A percentile compares a stretch with the other conserved stretches of the same genome.
Evolutionary conservation across 164 flowering plant genomes (phyloP).

Genomic region (Paratinospora sagittata): DNA sequence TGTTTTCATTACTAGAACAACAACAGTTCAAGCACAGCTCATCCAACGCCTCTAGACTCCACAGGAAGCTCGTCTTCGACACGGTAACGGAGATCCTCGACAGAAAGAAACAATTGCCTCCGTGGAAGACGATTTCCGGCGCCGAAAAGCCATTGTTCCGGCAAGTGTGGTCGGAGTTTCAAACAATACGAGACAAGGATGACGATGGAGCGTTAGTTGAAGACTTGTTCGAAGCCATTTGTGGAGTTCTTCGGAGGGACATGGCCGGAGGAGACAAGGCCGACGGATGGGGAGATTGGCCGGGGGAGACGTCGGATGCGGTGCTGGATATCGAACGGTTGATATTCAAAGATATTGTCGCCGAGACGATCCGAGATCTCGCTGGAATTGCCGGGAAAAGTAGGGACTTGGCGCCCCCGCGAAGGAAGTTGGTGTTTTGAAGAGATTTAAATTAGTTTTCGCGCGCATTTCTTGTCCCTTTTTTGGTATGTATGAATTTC

Average conservation of each 20-base stretch:
- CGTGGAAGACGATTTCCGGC: constrained; percentile 46
- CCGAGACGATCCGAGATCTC: constrained; percentile 62
- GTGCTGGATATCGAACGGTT: constrained; percentile 79
- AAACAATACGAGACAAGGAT: constrained; percentile 38
- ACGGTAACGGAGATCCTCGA: constrained; percentile 53
- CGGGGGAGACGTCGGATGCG: constrained; percentile 48
- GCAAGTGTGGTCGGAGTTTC: constrained; percentile 64
- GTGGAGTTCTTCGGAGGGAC: constrained; percentile 59
- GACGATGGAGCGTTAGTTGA: constrained; percentile 19
- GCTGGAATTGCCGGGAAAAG: constrained; percentile 33
- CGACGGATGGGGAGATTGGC: constrained; percentile 57
- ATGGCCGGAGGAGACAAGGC: constrained; percentile 42
- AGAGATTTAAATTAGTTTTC: neutral
- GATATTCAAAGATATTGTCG: constrained; percentile 77
- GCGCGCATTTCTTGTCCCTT: neutral
- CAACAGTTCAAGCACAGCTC: constrained; percentile 44
- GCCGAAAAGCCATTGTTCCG: constrained; percentile 15
- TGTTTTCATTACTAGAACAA: constrained; percentile 56
- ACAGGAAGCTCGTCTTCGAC: constrained; percentile 71
- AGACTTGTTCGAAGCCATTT: constrained; percentile 50
- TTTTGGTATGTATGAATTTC: too few species aligned
- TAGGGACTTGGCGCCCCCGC: constrained; percentile 16
- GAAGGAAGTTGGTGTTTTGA: constrained; percentile 70
- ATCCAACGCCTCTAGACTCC: constrained; percentile 38
- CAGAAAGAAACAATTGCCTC: constrained; percentile 41